Percentiles rank a stretch among this genome's conserved stretches.
Conservation (phyloP, 2,329 filamentous ascomycete species). For the Ilyonectria mors-panacis region DNA sequence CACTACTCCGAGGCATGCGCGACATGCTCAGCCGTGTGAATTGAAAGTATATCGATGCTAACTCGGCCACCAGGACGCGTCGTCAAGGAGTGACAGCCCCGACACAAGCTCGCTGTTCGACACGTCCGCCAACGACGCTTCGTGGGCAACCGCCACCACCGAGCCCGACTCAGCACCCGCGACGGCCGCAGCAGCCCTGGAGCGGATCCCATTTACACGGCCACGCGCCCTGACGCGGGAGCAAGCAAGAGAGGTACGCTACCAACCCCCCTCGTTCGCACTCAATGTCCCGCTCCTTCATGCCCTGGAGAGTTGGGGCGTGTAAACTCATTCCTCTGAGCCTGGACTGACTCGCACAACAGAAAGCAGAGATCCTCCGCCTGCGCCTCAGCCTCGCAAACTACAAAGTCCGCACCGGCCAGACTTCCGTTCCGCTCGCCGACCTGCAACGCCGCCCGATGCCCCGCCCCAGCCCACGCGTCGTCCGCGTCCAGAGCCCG, state of each 20-base stretch:
- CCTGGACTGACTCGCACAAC: constrained; percentile 27
- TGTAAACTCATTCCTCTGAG: not conserved
- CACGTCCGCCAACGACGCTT: constrained; percentile 61
- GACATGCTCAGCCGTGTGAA: not conserved
- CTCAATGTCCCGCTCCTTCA: constrained; percentile 8
- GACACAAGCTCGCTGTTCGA: constrained; percentile 67
- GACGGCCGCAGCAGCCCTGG: constrained; percentile 28
- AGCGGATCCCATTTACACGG: constrained; percentile 29
- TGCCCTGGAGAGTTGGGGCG: not conserved
- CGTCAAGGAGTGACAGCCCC: constrained; percentile 54
- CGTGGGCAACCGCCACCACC: constrained; percentile 65
- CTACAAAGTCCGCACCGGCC: constrained; percentile 83
- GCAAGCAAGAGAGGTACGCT: constrained; percentile 65
- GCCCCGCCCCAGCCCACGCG: constrained; percentile 36
- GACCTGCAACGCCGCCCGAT: constrained; percentile 64
- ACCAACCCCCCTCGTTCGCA: not conserved
- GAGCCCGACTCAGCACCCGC: constrained; percentile 58
- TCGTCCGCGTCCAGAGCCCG: constrained; percentile 47
- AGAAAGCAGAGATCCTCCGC: constrained; percentile 77
- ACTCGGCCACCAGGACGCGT: constrained; percentile 42
- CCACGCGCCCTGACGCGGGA: constrained; percentile 62
- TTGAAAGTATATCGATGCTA: constrained; percentile 19
- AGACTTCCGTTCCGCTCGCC: constrained; percentile 76
- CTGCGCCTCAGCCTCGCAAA: constrained; percentile 79
- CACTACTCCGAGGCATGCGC: not conserved